Percentiles rank a stretch among this genome's conserved stretches.
phyloP scores from a whole-genome alignment of 148 eudicot species.

The Cornus florida region DNA sequence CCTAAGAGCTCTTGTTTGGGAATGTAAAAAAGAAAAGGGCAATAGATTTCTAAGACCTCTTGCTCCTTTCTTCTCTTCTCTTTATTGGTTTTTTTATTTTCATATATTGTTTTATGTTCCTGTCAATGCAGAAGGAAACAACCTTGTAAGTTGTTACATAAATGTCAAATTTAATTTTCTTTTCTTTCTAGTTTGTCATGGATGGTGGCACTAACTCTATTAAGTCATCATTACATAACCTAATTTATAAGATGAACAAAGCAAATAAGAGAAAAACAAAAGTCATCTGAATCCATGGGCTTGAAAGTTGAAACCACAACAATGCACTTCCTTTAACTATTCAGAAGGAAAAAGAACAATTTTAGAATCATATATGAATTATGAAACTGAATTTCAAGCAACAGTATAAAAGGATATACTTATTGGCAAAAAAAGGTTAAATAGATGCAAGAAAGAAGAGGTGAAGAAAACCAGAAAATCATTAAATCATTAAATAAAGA shows the following conservation, averaged over 20 bases:
- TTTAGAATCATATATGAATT: no score
- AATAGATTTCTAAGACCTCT: conserved; percentile 7
- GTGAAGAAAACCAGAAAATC: no score
- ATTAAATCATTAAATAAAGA: no score
- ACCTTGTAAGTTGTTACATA: conserved; percentile 35
- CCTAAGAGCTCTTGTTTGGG: neutral
- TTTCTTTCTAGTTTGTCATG: neutral
- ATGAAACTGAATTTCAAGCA: neutral
- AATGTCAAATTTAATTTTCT: conserved; percentile 15
- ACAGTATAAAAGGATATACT: no score
- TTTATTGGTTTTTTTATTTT: conserved; percentile 6
- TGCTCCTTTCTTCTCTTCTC: neutral
- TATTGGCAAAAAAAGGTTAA: no score
- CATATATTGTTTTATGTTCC: conserved; percentile 28
- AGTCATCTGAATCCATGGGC: neutral
- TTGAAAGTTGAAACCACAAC: no score
- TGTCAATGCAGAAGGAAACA: conserved; percentile 49
- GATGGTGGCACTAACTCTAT: neutral
- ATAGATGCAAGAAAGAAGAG: no score
- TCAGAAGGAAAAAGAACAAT: neutral
- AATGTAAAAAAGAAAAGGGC: conserved; percentile 5
- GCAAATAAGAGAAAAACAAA: neutral
- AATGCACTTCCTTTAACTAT: no score
- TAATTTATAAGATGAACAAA: no score
- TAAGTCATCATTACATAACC: neutral